phyloP scores from a whole-genome alignment of 805 yeast species.

The Pichia cephalocereana region DNA sequence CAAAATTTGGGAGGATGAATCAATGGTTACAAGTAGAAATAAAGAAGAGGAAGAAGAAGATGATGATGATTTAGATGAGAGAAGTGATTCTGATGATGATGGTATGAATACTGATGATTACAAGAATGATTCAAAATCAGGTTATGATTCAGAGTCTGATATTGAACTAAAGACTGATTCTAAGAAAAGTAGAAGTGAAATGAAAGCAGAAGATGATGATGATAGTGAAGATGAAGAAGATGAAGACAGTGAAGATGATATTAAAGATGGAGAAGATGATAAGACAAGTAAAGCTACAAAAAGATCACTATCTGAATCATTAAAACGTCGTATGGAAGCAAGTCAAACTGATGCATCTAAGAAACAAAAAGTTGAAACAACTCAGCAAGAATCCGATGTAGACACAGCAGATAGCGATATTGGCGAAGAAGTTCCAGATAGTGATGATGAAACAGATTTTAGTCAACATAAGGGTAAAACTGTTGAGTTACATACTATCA shows the following conservation, averaged over 20 bases:
- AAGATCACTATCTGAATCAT: slow-evolving; percentile 4
- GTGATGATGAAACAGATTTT: slow-evolving; percentile 14
- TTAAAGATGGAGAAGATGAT: background rate
- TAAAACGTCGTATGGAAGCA: slow-evolving; percentile 4
- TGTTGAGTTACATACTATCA: slow-evolving; percentile 18
- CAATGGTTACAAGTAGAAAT: slow-evolving; percentile 14
- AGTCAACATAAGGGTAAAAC: slow-evolving; percentile 8
- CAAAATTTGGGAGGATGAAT: slow-evolving; percentile 57
- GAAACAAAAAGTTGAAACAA: background rate
- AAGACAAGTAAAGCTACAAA: background rate
- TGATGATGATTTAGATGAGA: slow-evolving; percentile 13
- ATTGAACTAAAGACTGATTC: too few relatives aligned
- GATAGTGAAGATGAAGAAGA: slow-evolving; percentile 3
- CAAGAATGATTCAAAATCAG: slow-evolving; percentile 2
- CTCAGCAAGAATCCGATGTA: background rate
- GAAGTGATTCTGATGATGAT: slow-evolving; percentile 10
- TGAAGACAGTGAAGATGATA: background rate
- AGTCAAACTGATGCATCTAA: background rate
- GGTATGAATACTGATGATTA: slow-evolving; percentile 5
- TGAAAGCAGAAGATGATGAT: background rate
- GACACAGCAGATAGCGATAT: background rate
- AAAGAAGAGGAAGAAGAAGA: slow-evolving; percentile 28
- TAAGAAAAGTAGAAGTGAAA: background rate
- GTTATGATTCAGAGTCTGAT: background rate
- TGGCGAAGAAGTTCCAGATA: slow-evolving; percentile 7